A percentile compares a stretch with the other conserved stretches of the same genome.
These are phyloP conservation scores for Jaltomata sinuosa DNA, from an alignment of 257 asterid species.

Conservation along the genomic window DNA sequence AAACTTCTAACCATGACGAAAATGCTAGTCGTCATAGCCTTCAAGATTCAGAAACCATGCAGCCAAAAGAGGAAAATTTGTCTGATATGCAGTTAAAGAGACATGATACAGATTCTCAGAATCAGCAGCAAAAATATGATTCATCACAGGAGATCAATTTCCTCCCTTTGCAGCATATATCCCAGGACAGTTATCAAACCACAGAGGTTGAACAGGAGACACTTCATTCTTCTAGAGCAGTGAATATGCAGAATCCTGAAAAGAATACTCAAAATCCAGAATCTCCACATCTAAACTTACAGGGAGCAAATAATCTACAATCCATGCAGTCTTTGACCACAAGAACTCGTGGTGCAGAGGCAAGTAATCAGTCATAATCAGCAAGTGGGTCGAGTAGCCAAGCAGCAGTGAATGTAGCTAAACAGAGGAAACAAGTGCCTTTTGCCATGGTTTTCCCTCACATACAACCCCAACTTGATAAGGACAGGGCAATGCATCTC, in stretches of 20 bases:
- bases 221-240: conserved; percentile 33
- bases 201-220: conserved; percentile 26
- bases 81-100: conserved; percentile 30
- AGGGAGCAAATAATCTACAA: conserved; percentile 32
- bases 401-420: conserved; percentile 20
- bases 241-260: conserved; percentile 28
- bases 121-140: conserved; percentile 30
- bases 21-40: conserved; percentile 30
- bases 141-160: conserved; percentile 23
- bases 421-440: conserved; percentile 81
- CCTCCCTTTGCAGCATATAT: conserved; percentile 18
- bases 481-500: conserved; percentile 86
- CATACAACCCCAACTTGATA: conserved; percentile 83
- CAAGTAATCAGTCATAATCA: conserved; percentile 37
- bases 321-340: conserved; percentile 27
- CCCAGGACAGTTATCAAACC: conserved; percentile 16
- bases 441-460: conserved; percentile 85
- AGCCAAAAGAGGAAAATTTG: conserved; percentile 36
- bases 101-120: conserved; percentile 34
- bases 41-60: conserved; percentile 27
- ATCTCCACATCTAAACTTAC: conserved; percentile 33
- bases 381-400: conserved; percentile 27
- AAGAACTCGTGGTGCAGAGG: conserved; percentile 34
- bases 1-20: conserved; percentile 45
- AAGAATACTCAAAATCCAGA: conserved; percentile 39